These are phyloP conservation scores for Aurantiochytrium sp. DNA, from an alignment of 108 stramenopile species.

Conservation along the genomic window DNA sequence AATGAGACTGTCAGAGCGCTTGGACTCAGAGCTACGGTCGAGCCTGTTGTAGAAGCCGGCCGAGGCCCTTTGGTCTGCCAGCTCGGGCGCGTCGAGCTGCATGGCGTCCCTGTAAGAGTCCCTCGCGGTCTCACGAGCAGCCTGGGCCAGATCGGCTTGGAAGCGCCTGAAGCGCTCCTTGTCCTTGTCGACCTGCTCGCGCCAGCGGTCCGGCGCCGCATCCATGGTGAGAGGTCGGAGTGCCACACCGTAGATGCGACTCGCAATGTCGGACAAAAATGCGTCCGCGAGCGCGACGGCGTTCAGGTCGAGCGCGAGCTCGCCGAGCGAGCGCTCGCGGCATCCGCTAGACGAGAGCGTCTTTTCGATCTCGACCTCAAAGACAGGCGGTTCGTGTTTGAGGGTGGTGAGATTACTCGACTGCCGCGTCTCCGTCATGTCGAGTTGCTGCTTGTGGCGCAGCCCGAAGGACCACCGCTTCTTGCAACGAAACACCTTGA, in stretches of 20 bases:
- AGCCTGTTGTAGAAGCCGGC: slow-evolving; percentile 27
- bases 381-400: slow-evolving; percentile 2
- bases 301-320: neutral
- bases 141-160: neutral
- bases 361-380: slow-evolving; percentile 15
- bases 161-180: neutral
- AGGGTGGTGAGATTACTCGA: neutral
- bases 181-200: neutral
- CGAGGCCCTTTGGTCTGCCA: slow-evolving; percentile 26
- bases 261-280: slow-evolving; percentile 4
- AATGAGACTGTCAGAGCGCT: slow-evolving; percentile 75
- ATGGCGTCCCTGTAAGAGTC: neutral
- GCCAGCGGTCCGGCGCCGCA: neutral
- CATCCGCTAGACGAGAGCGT: neutral
- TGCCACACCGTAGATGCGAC: neutral
- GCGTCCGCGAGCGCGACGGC: neutral
- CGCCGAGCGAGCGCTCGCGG: neutral
- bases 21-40: slow-evolving; percentile 45
- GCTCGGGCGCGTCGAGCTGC: neutral
- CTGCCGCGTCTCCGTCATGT: slow-evolving; percentile 16
- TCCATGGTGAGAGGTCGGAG: neutral
- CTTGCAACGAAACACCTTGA: slow-evolving; percentile 26
- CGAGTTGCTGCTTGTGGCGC: neutral
- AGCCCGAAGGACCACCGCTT: neutral
- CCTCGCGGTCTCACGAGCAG: neutral